Base-by-base conservation (phyloP, 345 rosid genomes). In the Cardamine resedifolia region DNA sequence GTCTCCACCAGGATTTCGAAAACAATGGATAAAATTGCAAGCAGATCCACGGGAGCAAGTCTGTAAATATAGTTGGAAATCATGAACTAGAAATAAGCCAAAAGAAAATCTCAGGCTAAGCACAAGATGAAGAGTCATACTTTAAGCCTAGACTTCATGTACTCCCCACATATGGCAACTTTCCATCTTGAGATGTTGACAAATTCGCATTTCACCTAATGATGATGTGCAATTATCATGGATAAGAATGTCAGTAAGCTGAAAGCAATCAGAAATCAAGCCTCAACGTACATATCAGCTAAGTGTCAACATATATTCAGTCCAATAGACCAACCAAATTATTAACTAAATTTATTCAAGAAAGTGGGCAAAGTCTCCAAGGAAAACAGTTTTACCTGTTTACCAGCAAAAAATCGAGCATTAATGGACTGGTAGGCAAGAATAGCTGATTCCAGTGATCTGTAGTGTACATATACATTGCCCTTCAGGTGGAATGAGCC, bases 101-200 rank as follows among this genome's bases (percentile, higher is more conserved):
- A 30, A 64, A 66, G 61, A 28, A 5, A 23, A 52, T 51, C 20
- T 28, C 26, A 74, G 52, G 38, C 30, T 27, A 57, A 14, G 38
- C 49, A 53, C 16, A 19, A 62, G 53, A 55, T 38, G 58, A 64
- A 66, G 47, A 57, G 61, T 28, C 74, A 62, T 83, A 89, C 97
- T 92, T 83, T 83, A 55, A 79, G 81, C 78, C 96, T 88, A 27
- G 93, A 86, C 83, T 84, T 91, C 96, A 89, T 90, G 69, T 78
- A 95, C 66, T 95, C 96, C 81, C 99, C 99, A 71, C 99, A 95
- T 76, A 95, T 95, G 74, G 99, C 99, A 36, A 87, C 86, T 81
- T 82, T 91, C 99, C 97, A 95, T 79, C 81, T 87, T 20, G 87
- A 84, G 68, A 95, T 73, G 74, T 91, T 95, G 74, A 91, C 78